A percentile compares a stretch with the other conserved stretches of the same genome.
Evolutionary conservation across 192 early-diverging fungal species (phyloP).

Genomic region (Funneliformis geosporum): DNA sequence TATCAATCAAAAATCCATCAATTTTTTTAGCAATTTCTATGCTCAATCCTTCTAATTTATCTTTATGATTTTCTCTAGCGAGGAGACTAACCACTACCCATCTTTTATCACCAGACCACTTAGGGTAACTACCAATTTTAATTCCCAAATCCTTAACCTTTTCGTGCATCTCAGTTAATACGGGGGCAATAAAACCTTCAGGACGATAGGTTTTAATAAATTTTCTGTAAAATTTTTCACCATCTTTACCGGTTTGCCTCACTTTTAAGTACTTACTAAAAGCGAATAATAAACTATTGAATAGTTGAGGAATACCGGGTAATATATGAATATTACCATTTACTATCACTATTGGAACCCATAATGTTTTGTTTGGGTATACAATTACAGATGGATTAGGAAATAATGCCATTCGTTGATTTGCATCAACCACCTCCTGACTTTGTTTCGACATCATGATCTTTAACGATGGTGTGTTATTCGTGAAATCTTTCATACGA

Average conservation of each 20-base stretch:
- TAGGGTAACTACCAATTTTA: slow-evolving; percentile 61
- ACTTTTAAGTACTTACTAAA: slow-evolving; percentile 37
- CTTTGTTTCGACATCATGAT: background rate
- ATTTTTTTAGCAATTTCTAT: slow-evolving; percentile 37
- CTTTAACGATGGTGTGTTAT: background rate
- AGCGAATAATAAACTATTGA: slow-evolving; percentile 45
- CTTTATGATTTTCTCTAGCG: slow-evolving; percentile 40
- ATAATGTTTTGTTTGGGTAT: slow-evolving; percentile 52
- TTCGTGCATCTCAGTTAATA: slow-evolving; percentile 43
- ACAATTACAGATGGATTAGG: slow-evolving; percentile 45
- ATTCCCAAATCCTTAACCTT: slow-evolving; percentile 34
- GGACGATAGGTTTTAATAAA: slow-evolving; percentile 49
- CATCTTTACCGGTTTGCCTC: background rate
- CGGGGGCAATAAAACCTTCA: slow-evolving; percentile 50
- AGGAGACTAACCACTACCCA: slow-evolving; percentile 58
- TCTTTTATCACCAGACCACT: slow-evolving; percentile 39
- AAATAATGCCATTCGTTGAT: slow-evolving; percentile 69
- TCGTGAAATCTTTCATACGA: slow-evolving; percentile 49
- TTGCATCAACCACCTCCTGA: slow-evolving; percentile 34
- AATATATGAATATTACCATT: slow-evolving; percentile 68
- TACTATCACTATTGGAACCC: slow-evolving; percentile 73
- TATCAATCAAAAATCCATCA: slow-evolving; percentile 2
- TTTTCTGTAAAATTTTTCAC: slow-evolving; percentile 39
- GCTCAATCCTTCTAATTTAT: slow-evolving; percentile 31
- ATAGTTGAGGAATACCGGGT: slow-evolving; percentile 69